Conservation (phyloP, 164 flowering plant species). For the Vitis labrusca region DNA sequence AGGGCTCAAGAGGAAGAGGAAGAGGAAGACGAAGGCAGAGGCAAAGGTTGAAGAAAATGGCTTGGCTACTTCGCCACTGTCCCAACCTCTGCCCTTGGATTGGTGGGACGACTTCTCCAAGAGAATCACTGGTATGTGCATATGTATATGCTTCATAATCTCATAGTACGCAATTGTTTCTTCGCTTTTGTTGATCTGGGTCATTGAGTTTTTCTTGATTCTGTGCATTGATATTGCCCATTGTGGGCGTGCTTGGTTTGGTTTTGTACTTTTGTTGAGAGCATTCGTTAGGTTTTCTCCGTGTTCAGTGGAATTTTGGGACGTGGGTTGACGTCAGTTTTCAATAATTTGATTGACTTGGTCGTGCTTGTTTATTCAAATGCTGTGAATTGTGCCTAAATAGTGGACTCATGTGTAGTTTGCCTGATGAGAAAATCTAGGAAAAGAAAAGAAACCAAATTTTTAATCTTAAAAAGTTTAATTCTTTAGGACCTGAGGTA, state of each 20-base stretch:
- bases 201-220: not conserved
- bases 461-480: no score
- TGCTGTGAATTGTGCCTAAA: not conserved
- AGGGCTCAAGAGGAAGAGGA: constrained; percentile 48
- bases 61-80: constrained; percentile 21
- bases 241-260: not conserved
- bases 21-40: constrained; percentile 34
- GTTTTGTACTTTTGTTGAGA: constrained; percentile 2
- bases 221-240: not conserved
- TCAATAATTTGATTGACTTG: constrained; percentile 12
- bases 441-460: no score
- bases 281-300: constrained; percentile 9
- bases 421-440: no score
- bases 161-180: not conserved
- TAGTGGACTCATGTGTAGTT: not conserved
- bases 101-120: constrained; percentile 71
- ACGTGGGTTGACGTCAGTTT: constrained; percentile 19
- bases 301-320: constrained; percentile 5
- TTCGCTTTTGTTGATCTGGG: not conserved
- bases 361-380: not conserved
- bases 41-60: constrained; percentile 35
- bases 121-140: constrained; percentile 42
- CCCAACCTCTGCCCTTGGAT: constrained; percentile 31
- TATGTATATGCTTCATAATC: not conserved
- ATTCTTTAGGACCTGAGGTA: no score